These are phyloP conservation scores for Lipomyces mesembrius DNA, from an alignment of 805 yeast species.

Conservation along the genomic window DNA sequence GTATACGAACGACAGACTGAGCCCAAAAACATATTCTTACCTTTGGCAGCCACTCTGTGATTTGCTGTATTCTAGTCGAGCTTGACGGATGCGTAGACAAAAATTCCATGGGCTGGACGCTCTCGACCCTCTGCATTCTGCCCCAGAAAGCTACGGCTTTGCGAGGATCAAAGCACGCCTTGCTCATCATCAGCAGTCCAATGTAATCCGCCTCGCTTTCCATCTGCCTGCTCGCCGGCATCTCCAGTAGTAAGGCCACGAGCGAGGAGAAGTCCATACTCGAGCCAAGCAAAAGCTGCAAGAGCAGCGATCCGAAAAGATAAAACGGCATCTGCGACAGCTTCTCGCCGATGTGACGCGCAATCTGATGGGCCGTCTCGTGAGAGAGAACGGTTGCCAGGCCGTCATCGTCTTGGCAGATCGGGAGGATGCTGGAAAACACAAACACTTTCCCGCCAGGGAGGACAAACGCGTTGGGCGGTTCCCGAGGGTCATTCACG, in stretches of 20 bases:
- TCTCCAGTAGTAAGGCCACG: constrained; percentile 59
- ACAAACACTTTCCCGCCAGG: constrained; percentile 97
- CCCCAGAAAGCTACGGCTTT: constrained; percentile 81
- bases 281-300: constrained; percentile 68
- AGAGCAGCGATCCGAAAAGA: constrained; percentile 55
- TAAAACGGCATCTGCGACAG: constrained; percentile 77
- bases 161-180: constrained; percentile 81
- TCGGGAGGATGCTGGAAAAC: constrained; percentile 73
- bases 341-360: constrained; percentile 87
- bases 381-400: constrained; percentile 94
- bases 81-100: constrained; percentile 91
- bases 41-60: constrained; percentile 58
- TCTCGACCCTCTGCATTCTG: constrained; percentile 64
- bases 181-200: constrained; percentile 88
- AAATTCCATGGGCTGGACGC: constrained; percentile 57
- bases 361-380: constrained; percentile 92
- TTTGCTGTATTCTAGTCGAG: constrained; percentile 67
- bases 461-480: constrained; percentile 95
- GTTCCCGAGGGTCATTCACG: constrained; percentile 67
- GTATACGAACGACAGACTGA: no score
- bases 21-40: no score
- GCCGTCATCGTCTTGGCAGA: constrained; percentile 84
- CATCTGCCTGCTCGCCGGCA: constrained; percentile 91
- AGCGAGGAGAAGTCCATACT: constrained; percentile 52
- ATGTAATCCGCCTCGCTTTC: constrained; percentile 96